These are phyloP conservation scores for Cladosporium sp. DNA, from an alignment of 2,329 filamentous ascomycete genomes.

Conservation along the genomic window DNA sequence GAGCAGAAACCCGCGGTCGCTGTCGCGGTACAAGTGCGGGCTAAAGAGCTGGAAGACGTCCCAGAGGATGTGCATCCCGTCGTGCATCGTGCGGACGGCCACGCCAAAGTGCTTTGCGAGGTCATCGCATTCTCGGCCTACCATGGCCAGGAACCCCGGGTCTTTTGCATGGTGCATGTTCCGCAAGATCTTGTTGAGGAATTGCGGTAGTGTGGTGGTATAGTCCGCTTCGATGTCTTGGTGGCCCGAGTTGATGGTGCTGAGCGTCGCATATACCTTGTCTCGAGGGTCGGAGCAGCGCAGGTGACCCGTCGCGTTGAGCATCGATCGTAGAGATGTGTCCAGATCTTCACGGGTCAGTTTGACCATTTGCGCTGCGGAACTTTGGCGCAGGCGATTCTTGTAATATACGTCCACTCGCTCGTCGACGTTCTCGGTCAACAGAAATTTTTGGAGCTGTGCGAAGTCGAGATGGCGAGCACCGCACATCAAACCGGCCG, in stretches of 20 bases:
- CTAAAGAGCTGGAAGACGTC: too few species aligned
- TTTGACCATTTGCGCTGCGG: neutral
- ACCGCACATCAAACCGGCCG: neutral
- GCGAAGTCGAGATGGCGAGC: too few species aligned
- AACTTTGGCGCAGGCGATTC: neutral
- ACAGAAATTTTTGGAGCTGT: neutral
- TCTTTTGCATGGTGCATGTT: neutral
- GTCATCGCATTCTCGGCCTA: neutral
- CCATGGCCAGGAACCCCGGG: neutral
- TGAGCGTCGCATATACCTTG: neutral
- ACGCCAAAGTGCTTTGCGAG: neutral
- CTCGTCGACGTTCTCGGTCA: neutral
- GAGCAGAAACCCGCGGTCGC: too few species aligned
- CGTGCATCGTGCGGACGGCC: neutral
- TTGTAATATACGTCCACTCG: neutral
- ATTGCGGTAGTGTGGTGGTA: neutral
- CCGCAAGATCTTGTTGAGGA: neutral
- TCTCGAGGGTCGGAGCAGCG: neutral
- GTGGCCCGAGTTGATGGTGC: neutral
- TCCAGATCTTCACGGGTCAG: neutral
- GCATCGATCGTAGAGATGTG: neutral
- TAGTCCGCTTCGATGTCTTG: neutral
- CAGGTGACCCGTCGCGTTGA: neutral
- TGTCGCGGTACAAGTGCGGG: too few species aligned
- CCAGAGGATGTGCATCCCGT: too few species aligned